A percentile compares a stretch with the other conserved stretches of the same genome.
Evolutionary conservation across 345 rosid genomes (phyloP).

Genomic region (Citropsis articulata): DNA sequence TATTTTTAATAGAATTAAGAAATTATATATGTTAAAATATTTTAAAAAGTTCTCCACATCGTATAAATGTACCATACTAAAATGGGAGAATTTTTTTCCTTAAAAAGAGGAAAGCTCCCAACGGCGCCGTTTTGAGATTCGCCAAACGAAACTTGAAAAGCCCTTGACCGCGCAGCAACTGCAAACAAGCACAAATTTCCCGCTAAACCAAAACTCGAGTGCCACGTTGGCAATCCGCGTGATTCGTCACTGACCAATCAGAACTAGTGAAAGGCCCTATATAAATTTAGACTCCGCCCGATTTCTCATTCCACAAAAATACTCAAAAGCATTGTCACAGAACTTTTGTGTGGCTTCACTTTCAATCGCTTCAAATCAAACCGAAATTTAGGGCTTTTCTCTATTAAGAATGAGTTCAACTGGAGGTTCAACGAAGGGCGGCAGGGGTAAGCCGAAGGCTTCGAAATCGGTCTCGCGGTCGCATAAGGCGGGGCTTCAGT

Average conservation of each 20-base stretch:
- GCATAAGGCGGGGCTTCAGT: conserved; percentile 76
- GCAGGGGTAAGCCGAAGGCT: conserved; percentile 67
- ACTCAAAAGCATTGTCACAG: not conserved
- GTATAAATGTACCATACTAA: no score
- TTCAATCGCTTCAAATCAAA: not conserved
- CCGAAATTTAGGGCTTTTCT: conserved; percentile 7
- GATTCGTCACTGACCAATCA: conserved; percentile 25
- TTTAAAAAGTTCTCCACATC: no score
- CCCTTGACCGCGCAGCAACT: not conserved
- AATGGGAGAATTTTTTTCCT: no score
- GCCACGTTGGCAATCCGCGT: conserved; percentile 54
- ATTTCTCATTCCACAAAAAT: no score
- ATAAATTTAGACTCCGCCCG: not conserved
- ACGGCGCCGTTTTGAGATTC: not conserved
- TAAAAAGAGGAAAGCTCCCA: not conserved
- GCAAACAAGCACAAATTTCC: conserved; percentile 26
- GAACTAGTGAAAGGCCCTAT: conserved; percentile 14
- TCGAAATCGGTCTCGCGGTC: conserved; percentile 68
- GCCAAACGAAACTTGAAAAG: not conserved
- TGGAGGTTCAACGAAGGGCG: conserved; percentile 56
- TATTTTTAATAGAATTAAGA: no score
- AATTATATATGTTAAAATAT: no score
- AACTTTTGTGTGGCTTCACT: not conserved
- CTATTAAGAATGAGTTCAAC: conserved; percentile 44
- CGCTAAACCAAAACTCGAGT: conserved; percentile 1